Evolutionary conservation across 2,329 filamentous ascomycete species (phyloP).

Genomic region (Tolypocladium tropicale): DNA sequence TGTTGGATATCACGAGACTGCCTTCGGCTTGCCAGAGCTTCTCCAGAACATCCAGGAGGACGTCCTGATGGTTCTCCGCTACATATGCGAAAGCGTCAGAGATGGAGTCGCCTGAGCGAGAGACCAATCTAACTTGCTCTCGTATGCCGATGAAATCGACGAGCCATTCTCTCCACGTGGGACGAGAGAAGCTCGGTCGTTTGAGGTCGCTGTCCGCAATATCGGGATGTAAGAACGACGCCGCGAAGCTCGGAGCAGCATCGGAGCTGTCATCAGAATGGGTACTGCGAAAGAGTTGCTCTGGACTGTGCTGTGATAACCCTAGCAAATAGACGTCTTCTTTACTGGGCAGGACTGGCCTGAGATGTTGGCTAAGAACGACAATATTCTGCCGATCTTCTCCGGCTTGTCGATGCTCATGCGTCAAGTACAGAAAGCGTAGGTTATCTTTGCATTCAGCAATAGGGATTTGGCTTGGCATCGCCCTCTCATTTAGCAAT

Average conservation of each 20-base stretch:
- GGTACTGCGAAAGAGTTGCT: background rate
- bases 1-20: background rate
- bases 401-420: background rate
- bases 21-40: slow-evolving; percentile 2
- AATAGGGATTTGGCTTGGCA: background rate
- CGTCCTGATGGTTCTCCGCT: background rate
- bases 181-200: background rate
- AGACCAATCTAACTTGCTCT: background rate
- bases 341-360: background rate
- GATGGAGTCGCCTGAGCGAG: background rate
- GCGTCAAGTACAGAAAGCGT: slow-evolving; percentile 1
- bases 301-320: background rate
- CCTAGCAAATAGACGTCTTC: slow-evolving; percentile 1
- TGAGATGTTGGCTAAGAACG: background rate
- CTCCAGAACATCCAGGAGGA: slow-evolving; percentile 1
- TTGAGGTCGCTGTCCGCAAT: background rate
- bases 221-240: background rate
- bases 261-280: background rate
- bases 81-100: slow-evolving; percentile 1
- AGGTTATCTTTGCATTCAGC: background rate
- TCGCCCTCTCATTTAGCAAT: background rate
- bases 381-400: background rate
- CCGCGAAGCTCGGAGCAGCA: background rate
- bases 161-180: slow-evolving; percentile 2
- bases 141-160: background rate